Base-by-base conservation (phyloP, 2,329 filamentous ascomycete genomes). In the Diaporthe nobilis region DNA sequence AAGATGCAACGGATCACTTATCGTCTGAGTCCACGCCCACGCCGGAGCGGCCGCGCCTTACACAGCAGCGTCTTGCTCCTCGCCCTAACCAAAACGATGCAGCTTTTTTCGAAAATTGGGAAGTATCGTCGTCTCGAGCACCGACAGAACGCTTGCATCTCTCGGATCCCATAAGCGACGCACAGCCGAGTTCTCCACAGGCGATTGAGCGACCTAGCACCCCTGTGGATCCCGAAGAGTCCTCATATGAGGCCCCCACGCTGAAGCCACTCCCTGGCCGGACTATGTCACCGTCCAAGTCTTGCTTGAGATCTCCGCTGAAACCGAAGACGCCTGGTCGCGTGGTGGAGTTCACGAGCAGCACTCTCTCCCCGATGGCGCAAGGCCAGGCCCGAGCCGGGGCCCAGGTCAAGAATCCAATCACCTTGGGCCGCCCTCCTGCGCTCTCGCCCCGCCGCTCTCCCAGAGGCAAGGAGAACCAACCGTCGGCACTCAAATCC, bases 271-370 rank as follows among this genome's bases (percentile, higher is more conserved):
- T 87, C 4, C 89, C 89, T 17, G 85, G 87, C 71, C 87, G 85
- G 76, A 85, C 86, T n/a, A 86, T 87, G 6, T 91, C 90, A 1
- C 90, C 90, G 0, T 85, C 82, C 12, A 92, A 92, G 79, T 92
- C 90, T 0, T 89, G 86, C 78, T 82, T 92, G 34, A 87, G 90
- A 25, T 90, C 90, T 5, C 89, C 90, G 0, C 80, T 90, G 25
- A 92, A 92, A 79, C 87, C 88, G 4, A 90, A 87, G 77, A 91
- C 89, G 2, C 89, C 89, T 0, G 90, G 90, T 6, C 87, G 89
- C 0, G 88, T 91, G 0, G 90, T 92, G 20, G 89, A 90, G 75
- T 92, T 91, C 77, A 88, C 87, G 0, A 88, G 86, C 81, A 88
- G 85, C 80, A 86, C 87, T 1, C 81, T 88, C 9, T 88, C 87